Conservation (phyloP, 176 grass and related monocot genomes). For the Phyllostachys edulis region DNA sequence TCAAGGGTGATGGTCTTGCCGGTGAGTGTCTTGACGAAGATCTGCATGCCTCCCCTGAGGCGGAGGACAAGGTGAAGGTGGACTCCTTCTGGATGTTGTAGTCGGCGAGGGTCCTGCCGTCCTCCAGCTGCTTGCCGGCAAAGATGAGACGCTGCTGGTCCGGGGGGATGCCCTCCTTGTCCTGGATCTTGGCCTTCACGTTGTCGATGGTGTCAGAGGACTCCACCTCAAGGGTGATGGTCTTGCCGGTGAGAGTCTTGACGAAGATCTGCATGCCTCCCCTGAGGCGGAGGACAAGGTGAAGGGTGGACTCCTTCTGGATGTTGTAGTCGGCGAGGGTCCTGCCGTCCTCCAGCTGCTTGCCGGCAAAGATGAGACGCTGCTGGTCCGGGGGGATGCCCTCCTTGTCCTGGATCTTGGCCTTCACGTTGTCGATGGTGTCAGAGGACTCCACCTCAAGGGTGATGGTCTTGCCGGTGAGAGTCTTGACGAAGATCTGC, state of each 20-base stretch:
- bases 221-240: slow-evolving; percentile 65
- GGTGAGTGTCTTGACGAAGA: background rate
- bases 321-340: slow-evolving; percentile 51
- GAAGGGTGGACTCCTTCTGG: slow-evolving; percentile 49
- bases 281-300: slow-evolving; percentile 5
- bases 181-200: slow-evolving; percentile 70
- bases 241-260: slow-evolving; percentile 64
- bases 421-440: slow-evolving; percentile 60
- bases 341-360: slow-evolving; percentile 47
- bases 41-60: background rate
- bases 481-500: slow-evolving; percentile 59
- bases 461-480: slow-evolving; percentile 64
- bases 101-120: slow-evolving; percentile 53
- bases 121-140: slow-evolving; percentile 62
- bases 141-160: slow-evolving; percentile 65
- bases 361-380: slow-evolving; percentile 44
- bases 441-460: slow-evolving; percentile 54
- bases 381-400: slow-evolving; percentile 64
- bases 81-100: slow-evolving; percentile 23
- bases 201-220: slow-evolving; percentile 53
- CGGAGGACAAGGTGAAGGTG: background rate
- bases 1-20: slow-evolving; percentile 66
- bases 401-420: slow-evolving; percentile 73
- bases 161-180: slow-evolving; percentile 73
- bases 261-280: slow-evolving; percentile 72